Evolutionary conservation across 768 basidiomycete genomes (phyloP).

Genomic region (Tylopilus balloui): DNA sequence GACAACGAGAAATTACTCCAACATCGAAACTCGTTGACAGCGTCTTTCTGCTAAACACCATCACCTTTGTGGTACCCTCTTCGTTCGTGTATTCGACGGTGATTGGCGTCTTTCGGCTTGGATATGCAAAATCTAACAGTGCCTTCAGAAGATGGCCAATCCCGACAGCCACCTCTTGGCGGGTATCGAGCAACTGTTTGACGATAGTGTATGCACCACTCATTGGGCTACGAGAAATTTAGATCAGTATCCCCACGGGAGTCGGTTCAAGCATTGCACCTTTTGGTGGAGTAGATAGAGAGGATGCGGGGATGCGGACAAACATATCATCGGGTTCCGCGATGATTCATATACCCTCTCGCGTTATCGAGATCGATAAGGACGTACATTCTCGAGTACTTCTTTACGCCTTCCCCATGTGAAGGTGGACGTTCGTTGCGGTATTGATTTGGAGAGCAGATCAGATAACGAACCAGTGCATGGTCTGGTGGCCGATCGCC

Average conservation of each 20-base stretch:
- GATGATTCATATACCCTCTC: neutral
- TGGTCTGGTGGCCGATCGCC: neutral
- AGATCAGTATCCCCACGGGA: neutral
- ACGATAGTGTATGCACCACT: constrained; percentile 6
- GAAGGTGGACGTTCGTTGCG: constrained; percentile 34
- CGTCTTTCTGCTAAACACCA: constrained; percentile 11
- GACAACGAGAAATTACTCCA: neutral
- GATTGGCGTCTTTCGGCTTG: neutral
- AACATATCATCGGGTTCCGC: neutral
- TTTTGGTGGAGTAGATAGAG: neutral
- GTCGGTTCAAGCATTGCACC: neutral
- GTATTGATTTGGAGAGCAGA: neutral
- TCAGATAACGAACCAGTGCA: neutral
- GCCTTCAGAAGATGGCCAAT: constrained; percentile 51
- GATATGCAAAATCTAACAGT: constrained; percentile 32
- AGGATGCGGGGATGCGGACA: constrained; percentile 18
- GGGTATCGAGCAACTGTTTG: constrained; percentile 2
- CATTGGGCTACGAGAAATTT: neutral
- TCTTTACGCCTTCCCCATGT: constrained; percentile 46
- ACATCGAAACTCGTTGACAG: neutral
- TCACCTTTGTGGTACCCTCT: neutral
- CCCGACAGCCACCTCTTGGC: constrained; percentile 11
- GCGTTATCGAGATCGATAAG: neutral
- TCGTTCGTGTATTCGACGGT: constrained; percentile 4
- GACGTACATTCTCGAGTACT: neutral